phyloP scores from a whole-genome alignment of 352 stramenopile genomes.

The Globisporangium nodosum region DNA sequence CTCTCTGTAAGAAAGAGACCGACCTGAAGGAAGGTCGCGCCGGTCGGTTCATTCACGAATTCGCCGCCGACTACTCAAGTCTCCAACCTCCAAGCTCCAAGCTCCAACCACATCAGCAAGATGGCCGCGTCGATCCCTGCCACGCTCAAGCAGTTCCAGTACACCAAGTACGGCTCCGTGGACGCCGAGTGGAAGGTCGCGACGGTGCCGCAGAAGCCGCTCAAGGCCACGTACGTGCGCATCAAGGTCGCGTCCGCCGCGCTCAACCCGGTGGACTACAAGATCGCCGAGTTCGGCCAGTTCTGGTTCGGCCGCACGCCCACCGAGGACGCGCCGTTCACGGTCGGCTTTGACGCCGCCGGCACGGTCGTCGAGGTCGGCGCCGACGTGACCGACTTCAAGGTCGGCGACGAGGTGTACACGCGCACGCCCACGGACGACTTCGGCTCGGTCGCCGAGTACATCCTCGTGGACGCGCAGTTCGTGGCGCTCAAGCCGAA shows the following conservation, averaged over 20 bases:
- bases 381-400: slow-evolving; percentile 29
- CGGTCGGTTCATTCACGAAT: slow-evolving; percentile 1
- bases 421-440: neutral
- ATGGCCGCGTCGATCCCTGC: slow-evolving; percentile 10
- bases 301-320: slow-evolving; percentile 24
- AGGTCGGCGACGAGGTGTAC: slow-evolving; percentile 56
- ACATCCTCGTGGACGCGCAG: slow-evolving; percentile 5
- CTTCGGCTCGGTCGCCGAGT: slow-evolving; percentile 12
- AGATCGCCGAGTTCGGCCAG: slow-evolving; percentile 32
- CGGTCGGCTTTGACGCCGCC: slow-evolving; percentile 58
- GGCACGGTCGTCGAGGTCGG: slow-evolving; percentile 57
- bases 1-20: neutral
- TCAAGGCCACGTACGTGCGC: slow-evolving; percentile 30
- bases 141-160: slow-evolving; percentile 8
- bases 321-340: slow-evolving; percentile 24
- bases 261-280: slow-evolving; percentile 70
- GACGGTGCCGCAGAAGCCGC: slow-evolving; percentile 8
- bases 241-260: slow-evolving; percentile 54
- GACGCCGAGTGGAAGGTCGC: slow-evolving; percentile 14
- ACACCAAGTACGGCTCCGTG: slow-evolving; percentile 1
- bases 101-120: neutral
- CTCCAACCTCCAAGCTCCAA: neutral
- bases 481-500: slow-evolving; percentile 26
- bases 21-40: too few relatives aligned
- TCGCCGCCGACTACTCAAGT: slow-evolving; percentile 3